Evolutionary conservation across 163 green algal genomes (phyloP), one percentile per base, ranked within the genome.

Genomic region (Volvox carteri): DNA sequence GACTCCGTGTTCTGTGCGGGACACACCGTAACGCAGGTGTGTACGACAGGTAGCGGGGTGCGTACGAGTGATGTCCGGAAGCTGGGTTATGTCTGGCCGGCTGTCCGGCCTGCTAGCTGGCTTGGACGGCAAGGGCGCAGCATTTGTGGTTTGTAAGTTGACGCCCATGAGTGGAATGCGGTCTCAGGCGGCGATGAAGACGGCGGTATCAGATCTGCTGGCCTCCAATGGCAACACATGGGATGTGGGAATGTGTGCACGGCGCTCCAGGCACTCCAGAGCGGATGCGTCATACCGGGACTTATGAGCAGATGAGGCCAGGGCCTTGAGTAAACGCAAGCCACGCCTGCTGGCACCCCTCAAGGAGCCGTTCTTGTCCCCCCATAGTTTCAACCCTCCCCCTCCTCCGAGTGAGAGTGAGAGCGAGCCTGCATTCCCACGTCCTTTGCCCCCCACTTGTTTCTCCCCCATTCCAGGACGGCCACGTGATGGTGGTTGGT

Each of bases 1-100:
- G 87, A 91, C 60, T 88, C 78, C 0, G 54, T 91, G 1, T 91
- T 91, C 46, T 91, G 87, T 37, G 72, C 79, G 2, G 87, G 87
- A 1, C 80, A 88, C 46, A 91, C 79, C 0, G 44, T 91, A 0
- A 91, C 80, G 1, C 48, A 87, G 78, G 78, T 86, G 60, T n/a
- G n/a, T n/a, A n/a, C 9, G 78, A 39, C 2, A 42, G 65, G 65
- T 30, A 48, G 65, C 25, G 25, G 58, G 19, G 23, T 19, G 50
- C 16, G 50, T 16, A 12, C 50, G 50, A 58, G 50, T n/a, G 50
- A 58, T 58, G 12, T 58, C 50, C 50, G 16, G 12, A 58, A 25
- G 50, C 50, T 16, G 12, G 50, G 12, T 25, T 12, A 12, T 12
- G 50, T 16, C 50, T 16, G 12, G 12, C 16, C 16, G 12, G 12